Evolutionary conservation across 306 rosid genomes (phyloP).

Genomic region (Malus sieversii): DNA sequence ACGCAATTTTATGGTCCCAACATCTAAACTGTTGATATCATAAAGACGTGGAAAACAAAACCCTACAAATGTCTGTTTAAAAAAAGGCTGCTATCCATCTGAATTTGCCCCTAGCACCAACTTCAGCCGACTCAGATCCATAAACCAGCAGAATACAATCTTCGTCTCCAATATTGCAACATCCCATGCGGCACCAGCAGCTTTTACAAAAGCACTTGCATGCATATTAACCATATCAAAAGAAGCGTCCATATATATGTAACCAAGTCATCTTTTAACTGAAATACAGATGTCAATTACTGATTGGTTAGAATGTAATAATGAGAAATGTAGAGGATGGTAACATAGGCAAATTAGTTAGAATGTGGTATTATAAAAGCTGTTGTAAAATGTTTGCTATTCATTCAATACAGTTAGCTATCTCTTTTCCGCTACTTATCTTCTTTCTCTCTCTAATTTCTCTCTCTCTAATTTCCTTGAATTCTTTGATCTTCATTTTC

Average conservation of each 20-base stretch:
- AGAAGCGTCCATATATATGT: slow-evolving; percentile 24
- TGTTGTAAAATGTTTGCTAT: too few species aligned
- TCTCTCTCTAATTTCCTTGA: too few species aligned
- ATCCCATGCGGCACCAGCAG: background rate
- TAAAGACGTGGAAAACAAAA: background rate
- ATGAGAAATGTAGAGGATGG: too few species aligned
- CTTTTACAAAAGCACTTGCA: slow-evolving; percentile 21
- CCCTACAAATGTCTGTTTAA: slow-evolving; percentile 9
- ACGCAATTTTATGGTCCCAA: background rate
- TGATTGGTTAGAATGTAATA: too few species aligned
- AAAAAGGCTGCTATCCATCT: background rate
- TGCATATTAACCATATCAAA: slow-evolving; percentile 15
- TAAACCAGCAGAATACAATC: slow-evolving; percentile 7
- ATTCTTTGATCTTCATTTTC: too few species aligned
- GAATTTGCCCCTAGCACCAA: background rate
- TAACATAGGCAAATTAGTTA: too few species aligned
- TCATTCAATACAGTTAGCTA: too few species aligned
- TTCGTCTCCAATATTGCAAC: slow-evolving; percentile 21
- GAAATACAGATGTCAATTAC: too few species aligned
- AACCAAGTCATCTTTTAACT: background rate
- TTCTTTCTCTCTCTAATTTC: too few species aligned
- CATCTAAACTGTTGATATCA: background rate
- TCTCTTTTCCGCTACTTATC: too few species aligned
- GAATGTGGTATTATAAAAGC: too few species aligned
- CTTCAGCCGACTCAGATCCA: background rate